These are phyloP conservation scores for Cicer bijugum DNA, from an alignment of 306 rosid species.

Conservation along the genomic window DNA sequence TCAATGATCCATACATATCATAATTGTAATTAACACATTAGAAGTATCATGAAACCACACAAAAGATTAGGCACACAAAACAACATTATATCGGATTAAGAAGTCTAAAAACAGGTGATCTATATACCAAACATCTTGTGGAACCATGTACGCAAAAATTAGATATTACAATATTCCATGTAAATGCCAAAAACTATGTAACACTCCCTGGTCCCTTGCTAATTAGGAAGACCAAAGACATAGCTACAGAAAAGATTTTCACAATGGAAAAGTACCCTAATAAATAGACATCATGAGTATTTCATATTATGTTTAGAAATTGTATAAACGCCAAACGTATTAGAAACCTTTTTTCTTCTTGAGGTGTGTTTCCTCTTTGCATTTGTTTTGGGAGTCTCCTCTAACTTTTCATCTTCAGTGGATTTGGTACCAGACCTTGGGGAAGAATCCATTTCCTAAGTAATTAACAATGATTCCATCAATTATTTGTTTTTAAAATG, in stretches of 20 bases:
- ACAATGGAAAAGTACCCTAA: conserved; percentile 5
- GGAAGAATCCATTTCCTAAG: conserved; percentile 57
- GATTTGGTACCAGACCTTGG: conserved; percentile 57
- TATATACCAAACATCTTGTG: too few species aligned
- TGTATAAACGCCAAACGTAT: background rate
- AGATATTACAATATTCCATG: too few species aligned
- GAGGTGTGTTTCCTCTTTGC: conserved; percentile 69
- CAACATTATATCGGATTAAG: too few species aligned
- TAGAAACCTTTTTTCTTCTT: conserved; percentile 62
- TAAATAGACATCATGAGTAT: background rate
- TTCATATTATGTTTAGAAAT: conserved; percentile 1
- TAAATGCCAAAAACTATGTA: too few species aligned
- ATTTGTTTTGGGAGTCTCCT: conserved; percentile 61
- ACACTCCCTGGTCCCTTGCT: background rate
- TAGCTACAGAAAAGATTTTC: conserved; percentile 24
- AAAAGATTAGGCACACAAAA: too few species aligned
- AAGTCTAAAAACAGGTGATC: too few species aligned
- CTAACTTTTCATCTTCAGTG: conserved; percentile 50
- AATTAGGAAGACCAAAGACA: conserved; percentile 28
- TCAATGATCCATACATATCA: too few species aligned
- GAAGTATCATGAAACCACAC: too few species aligned
- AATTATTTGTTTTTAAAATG: background rate
- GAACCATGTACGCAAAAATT: too few species aligned
- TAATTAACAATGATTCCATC: conserved; percentile 34
- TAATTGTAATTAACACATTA: too few species aligned